Percentiles rank a stretch among this genome's conserved stretches.
These are phyloP conservation scores for Schwanniomyces polymorphus DNA, from an alignment of 805 yeast genomes.

Conservation along the genomic window DNA sequence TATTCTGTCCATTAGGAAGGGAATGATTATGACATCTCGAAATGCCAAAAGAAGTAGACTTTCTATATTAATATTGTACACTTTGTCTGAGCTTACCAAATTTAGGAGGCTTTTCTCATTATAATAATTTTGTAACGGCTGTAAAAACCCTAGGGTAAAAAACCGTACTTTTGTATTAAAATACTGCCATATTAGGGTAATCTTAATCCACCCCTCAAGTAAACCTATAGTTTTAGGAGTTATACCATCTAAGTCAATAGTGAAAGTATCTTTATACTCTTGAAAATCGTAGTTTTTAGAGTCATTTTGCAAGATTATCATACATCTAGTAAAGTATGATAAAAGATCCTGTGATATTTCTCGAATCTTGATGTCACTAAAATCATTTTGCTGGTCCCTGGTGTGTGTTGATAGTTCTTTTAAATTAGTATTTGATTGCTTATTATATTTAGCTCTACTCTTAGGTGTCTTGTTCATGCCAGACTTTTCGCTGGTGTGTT, in stretches of 20 bases:
- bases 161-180: conserved; percentile 27
- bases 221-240: background rate
- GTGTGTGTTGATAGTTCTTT: conserved; percentile 7
- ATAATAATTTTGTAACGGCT: conserved; percentile 21
- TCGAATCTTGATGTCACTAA: conserved; percentile 24
- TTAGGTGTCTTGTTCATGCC: background rate
- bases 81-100: background rate
- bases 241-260: background rate
- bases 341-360: conserved; percentile 29
- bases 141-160: conserved; percentile 21
- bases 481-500: background rate
- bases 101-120: conserved; percentile 11
- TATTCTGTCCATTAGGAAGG: conserved; percentile 21
- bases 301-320: conserved; percentile 23
- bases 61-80: conserved; percentile 23
- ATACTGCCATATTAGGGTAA: conserved; percentile 25
- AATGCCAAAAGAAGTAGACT: conserved; percentile 24
- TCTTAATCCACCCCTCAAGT: conserved; percentile 18
- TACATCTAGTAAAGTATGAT: conserved; percentile 21
- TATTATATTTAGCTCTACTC: conserved; percentile 2
- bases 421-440: conserved; percentile 8
- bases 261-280: background rate
- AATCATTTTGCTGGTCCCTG: conserved; percentile 16
- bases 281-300: conserved; percentile 6
- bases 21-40: conserved; percentile 25